Evolutionary conservation across 176 grass and related monocot species (phyloP), one percentile per base, ranked within the genome.

Genomic region (Musa itinerans): DNA sequence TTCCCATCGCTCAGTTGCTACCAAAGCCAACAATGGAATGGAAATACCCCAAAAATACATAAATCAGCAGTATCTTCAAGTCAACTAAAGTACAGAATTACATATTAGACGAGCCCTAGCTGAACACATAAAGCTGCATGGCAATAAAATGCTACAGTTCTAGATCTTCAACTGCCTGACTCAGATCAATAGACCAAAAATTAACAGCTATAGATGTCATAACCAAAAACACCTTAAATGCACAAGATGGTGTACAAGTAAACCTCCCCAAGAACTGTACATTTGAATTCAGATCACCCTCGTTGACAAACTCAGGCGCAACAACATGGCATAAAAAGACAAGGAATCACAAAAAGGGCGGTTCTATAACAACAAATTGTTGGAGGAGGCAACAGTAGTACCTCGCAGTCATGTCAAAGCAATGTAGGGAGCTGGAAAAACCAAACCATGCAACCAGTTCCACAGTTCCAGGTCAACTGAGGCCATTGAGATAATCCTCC

Each of bases 401-500:
- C 68, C 68, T 71, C 15, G 34, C 34, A 43, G 34, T 6, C 34
- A 43, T 43, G 34, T 43, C 3, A 43, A 43, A 43, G 34, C 34
- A 43, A 43, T 43, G 34, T 43, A 43, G 34, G 34, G 34, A 43
- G 34, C 34, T 43, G 3, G 3, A 43, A 43, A 43, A 43, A 43
- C 8, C 57, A 20, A 62, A 20, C n/a, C n/a, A 19, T 62, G n/a
- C n/a, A n/a, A 62, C n/a, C 13, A n/a, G 17, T 62, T 19, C 57
- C 9, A 62, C 17, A 19, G 57, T 62, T n/a, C 58, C 34, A 43
- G 34, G 71, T 81, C 83, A 83, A 56, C 90, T 76, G 72, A 91
- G 78, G 76, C 82, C 84, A 79, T 71, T 80, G 43, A 91, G 78
- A 82, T 85, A 86, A 71, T 86, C 89, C 75, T 88, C 90, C 66